Conservation (phyloP, 805 yeast species). For the Lachancea meyersii region DNA sequence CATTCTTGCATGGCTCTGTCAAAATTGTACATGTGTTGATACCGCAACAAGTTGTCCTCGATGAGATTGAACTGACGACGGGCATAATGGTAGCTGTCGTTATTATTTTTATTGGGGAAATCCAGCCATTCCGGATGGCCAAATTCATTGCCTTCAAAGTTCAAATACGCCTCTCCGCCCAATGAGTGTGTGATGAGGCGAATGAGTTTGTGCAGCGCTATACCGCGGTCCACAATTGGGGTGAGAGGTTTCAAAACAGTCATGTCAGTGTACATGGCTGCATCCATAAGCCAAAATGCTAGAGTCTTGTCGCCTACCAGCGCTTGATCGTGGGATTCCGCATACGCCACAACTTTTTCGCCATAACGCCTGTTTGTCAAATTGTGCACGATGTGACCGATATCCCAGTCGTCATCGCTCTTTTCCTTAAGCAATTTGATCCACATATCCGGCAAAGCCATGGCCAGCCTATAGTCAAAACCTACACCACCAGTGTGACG, state of each 20-base stretch:
- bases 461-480: conserved; percentile 85
- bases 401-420: conserved; percentile 85
- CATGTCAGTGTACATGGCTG: conserved; percentile 97
- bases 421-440: conserved; percentile 82
- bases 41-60: conserved; percentile 73
- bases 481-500: conserved; percentile 80
- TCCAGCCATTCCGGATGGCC: conserved; percentile 99
- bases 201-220: conserved; percentile 86
- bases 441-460: conserved; percentile 99
- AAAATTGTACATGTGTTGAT: conserved; percentile 71
- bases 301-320: conserved; percentile 93
- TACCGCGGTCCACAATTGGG: conserved; percentile 78
- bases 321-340: conserved; percentile 97
- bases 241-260: conserved; percentile 66
- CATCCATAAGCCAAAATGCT: conserved; percentile 98
- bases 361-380: conserved; percentile 82
- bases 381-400: conserved; percentile 72
- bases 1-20: conserved; percentile 78
- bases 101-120: conserved; percentile 87
- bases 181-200: conserved; percentile 78
- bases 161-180: conserved; percentile 97
- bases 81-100: conserved; percentile 86
- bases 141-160: conserved; percentile 96
- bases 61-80: conserved; percentile 89
- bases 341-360: conserved; percentile 85